phyloP scores from a whole-genome alignment of 768 basidiomycete genomes.

The Phlegmacium glaucopus region DNA sequence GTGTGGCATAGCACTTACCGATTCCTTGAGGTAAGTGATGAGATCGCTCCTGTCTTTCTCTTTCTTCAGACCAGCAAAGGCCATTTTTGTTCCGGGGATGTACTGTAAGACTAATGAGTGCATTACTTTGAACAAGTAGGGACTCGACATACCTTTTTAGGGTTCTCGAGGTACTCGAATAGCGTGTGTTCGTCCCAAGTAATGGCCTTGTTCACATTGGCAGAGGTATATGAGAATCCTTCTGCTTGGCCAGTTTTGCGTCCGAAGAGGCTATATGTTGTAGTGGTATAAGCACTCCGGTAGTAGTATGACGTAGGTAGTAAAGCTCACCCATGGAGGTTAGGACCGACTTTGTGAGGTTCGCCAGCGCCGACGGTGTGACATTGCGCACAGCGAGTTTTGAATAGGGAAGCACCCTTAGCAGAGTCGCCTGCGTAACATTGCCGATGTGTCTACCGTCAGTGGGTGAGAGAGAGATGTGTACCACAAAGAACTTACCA shows the following conservation, averaged over 20 bases:
- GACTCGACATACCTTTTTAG: slow-evolving; percentile 74
- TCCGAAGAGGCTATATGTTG: slow-evolving; percentile 62
- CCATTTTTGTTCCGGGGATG: slow-evolving; percentile 98
- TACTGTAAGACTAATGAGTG: slow-evolving; percentile 44
- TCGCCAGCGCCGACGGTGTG: slow-evolving; percentile 81
- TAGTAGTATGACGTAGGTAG: neutral
- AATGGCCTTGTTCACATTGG: slow-evolving; percentile 94
- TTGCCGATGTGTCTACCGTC: neutral
- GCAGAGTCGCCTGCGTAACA: slow-evolving; percentile 61
- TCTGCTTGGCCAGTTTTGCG: slow-evolving; percentile 84
- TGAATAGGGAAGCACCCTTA: slow-evolving; percentile 95
- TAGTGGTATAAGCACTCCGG: slow-evolving; percentile 8
- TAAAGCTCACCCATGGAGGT: slow-evolving; percentile 79
- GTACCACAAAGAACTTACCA: slow-evolving; percentile 26
- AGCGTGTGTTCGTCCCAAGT: slow-evolving; percentile 85
- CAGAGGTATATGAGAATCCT: slow-evolving; percentile 88
- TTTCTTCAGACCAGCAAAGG: slow-evolving; percentile 98
- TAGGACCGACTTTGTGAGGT: slow-evolving; percentile 89
- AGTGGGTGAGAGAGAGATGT: slow-evolving; percentile 46
- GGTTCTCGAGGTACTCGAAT: slow-evolving; percentile 95
- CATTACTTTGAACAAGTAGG: neutral
- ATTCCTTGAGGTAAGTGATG: slow-evolving; percentile 76
- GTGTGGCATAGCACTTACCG: slow-evolving; percentile 39
- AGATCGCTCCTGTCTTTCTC: slow-evolving; percentile 96
- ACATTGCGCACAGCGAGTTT: slow-evolving; percentile 93